Conservation (phyloP, 1,284 basidiomycete genomes). For the Phellopilus nigrolimitatus region DNA sequence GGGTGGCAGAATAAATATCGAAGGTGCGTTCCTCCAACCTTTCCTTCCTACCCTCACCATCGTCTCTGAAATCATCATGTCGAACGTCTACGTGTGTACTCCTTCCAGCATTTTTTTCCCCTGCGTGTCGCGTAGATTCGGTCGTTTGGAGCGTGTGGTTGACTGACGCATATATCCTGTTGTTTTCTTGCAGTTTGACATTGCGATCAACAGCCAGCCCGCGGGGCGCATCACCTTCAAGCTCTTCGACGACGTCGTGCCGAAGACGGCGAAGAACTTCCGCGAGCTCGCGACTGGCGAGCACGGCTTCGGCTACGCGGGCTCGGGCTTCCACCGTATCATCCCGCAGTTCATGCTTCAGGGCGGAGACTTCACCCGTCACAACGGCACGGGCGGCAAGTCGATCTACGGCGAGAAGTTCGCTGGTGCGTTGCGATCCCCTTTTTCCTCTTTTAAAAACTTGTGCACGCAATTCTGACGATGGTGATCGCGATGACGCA, state of each 20-base stretch:
- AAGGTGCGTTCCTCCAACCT: not conserved
- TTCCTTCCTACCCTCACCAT: slow-evolving; percentile 15
- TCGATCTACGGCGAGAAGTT: slow-evolving; percentile 89
- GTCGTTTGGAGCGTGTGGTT: no score
- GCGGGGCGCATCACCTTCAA: slow-evolving; percentile 74
- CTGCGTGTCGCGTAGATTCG: not conserved
- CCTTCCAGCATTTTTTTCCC: not conserved
- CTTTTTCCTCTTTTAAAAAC: not conserved
- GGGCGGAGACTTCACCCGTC: slow-evolving; percentile 70
- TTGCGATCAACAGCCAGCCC: slow-evolving; percentile 64
- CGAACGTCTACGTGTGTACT: slow-evolving; percentile 18
- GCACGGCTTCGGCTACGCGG: slow-evolving; percentile 63
- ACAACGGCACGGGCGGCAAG: slow-evolving; percentile 84
- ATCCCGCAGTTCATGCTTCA: slow-evolving; percentile 88
- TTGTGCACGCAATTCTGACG: not conserved
- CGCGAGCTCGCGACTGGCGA: slow-evolving; percentile 76
- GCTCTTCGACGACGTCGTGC: slow-evolving; percentile 64
- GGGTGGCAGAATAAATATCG: not conserved
- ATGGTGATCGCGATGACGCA: slow-evolving; percentile 24
- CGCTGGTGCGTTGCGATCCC: slow-evolving; percentile 40
- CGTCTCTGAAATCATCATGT: slow-evolving; percentile 9
- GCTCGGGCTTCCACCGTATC: slow-evolving; percentile 80
- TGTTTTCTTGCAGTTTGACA: slow-evolving; percentile 61
- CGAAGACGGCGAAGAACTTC: slow-evolving; percentile 80
- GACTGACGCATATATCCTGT: slow-evolving; percentile 19